phyloP scores from a whole-genome alignment of 495 filamentous ascomycete genomes.

The Rhypophila decipiens region DNA sequence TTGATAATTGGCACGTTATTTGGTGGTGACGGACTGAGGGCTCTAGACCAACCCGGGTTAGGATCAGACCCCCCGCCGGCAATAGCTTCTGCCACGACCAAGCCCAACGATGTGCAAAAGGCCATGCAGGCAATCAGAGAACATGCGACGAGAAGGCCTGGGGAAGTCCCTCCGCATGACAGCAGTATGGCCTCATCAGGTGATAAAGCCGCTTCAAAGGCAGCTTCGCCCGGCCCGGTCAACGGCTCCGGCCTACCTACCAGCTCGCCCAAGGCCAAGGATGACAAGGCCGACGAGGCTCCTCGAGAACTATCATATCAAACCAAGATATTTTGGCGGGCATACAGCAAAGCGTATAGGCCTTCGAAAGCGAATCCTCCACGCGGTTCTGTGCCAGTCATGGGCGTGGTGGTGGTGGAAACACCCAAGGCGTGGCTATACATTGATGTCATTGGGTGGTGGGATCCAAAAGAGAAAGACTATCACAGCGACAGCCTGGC shows the following conservation, averaged over 20 bases:
- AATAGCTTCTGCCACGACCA: neutral
- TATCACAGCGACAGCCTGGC: constrained; percentile 8
- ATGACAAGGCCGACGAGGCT: neutral
- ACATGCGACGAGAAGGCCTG: constrained; percentile 25
- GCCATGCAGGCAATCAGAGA: constrained; percentile 21
- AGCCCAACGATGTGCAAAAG: constrained; percentile 12
- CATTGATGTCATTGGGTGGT: constrained; percentile 26
- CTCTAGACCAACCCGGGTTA: too few species aligned
- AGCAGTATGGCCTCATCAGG: neutral
- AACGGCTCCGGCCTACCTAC: neutral
- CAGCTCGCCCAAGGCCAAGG: too few species aligned
- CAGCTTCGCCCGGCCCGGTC: neutral
- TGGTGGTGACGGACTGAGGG: too few species aligned
- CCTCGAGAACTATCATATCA: too few species aligned
- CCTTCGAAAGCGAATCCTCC: constrained; percentile 41
- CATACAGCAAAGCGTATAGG: constrained; percentile 41
- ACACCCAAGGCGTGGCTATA: constrained; percentile 41
- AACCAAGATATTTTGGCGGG: too few species aligned
- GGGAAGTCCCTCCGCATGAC: too few species aligned
- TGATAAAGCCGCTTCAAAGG: neutral
- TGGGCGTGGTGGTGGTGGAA: constrained; percentile 59
- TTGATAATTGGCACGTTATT: constrained; percentile 21
- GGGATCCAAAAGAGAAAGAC: constrained; percentile 18
- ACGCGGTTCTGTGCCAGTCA: constrained; percentile 57
- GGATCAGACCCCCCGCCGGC: too few species aligned